These are phyloP conservation scores for Flueggea neowawraea DNA, from an alignment of 441 rosid genomes.

Conservation along the genomic window DNA sequence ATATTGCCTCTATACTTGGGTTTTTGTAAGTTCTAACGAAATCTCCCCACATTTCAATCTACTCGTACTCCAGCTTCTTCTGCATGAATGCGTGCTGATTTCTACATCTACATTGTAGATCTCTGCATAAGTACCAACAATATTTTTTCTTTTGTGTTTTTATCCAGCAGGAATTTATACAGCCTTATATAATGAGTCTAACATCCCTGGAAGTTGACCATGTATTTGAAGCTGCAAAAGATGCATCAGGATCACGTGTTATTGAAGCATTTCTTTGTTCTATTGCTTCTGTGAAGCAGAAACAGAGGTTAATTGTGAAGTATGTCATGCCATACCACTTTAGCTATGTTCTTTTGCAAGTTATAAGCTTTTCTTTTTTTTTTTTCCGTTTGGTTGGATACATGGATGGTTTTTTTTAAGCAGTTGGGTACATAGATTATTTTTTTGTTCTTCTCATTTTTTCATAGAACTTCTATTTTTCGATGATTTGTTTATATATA, in stretches of 20 bases:
- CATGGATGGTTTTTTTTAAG: no score
- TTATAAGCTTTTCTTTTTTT: background rate
- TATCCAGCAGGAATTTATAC: constrained; percentile 61
- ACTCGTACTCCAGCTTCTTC: background rate
- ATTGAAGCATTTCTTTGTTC: constrained; percentile 87
- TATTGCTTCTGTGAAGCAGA: constrained; percentile 67
- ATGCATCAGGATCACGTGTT: constrained; percentile 73
- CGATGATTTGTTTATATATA: no score
- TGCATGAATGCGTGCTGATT: background rate
- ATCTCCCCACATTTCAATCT: no score
- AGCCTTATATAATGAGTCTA: constrained; percentile 62
- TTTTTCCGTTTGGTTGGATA: background rate
- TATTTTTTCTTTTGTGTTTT: constrained; percentile 8
- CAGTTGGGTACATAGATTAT: no score
- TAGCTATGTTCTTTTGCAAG: background rate
- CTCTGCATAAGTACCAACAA: background rate
- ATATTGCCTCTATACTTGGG: background rate
- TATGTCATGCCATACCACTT: constrained; percentile 30
- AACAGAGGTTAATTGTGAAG: constrained; percentile 67
- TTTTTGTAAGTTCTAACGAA: background rate
- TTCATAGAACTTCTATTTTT: no score
- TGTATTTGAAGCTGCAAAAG: constrained; percentile 64
- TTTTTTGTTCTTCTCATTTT: no score
- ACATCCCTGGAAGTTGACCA: constrained; percentile 71
- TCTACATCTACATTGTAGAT: background rate